A percentile compares a stretch with the other conserved stretches of the same genome.
phyloP scores from a whole-genome alignment of 2,329 filamentous ascomycete species.

The Juglanconis sp. region DNA sequence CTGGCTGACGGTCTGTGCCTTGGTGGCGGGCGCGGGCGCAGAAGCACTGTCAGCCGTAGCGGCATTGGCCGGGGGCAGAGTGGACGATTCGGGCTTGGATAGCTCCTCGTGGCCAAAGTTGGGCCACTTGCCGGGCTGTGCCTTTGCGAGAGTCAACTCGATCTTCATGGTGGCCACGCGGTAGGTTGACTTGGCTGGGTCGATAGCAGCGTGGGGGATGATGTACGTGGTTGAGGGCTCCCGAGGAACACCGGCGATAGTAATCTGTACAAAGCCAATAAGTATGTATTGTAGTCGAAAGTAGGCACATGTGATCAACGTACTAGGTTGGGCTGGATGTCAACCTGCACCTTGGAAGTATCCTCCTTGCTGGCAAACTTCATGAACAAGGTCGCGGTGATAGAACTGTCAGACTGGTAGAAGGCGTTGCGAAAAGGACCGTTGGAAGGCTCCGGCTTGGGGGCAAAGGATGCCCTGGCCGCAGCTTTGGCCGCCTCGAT shows the following conservation, averaged over 20 bases:
- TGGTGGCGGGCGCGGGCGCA: not conserved
- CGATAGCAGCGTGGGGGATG: conserved; percentile 24
- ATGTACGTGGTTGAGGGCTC: conserved; percentile 12
- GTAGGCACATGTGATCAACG: not conserved
- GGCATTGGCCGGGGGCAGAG: not conserved
- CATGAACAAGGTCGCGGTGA: conserved; percentile 37
- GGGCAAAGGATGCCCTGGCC: not conserved
- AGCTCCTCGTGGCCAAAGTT: conserved; percentile 28
- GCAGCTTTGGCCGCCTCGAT: conserved; percentile 7
- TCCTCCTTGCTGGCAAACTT: conserved; percentile 34
- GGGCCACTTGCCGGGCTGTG: conserved; percentile 28
- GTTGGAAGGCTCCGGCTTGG: conserved; percentile 6
- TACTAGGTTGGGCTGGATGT: conserved; percentile 12
- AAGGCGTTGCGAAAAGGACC: conserved; percentile 34
- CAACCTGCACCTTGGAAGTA: conserved; percentile 19
- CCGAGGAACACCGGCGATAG: conserved; percentile 6
- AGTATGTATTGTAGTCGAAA: not conserved
- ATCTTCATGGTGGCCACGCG: conserved; percentile 31
- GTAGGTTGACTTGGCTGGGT: conserved; percentile 20
- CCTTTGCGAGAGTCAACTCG: conserved; percentile 31
- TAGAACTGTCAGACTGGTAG: conserved; percentile 36
- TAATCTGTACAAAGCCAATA: not conserved
- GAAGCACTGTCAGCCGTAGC: not conserved
- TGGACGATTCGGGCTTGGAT: not conserved
- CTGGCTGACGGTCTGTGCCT: not conserved